Evolutionary conservation across 1,284 basidiomycete species (phyloP), one percentile per base, ranked within the genome.

Genomic region (Ustilago nuda): DNA sequence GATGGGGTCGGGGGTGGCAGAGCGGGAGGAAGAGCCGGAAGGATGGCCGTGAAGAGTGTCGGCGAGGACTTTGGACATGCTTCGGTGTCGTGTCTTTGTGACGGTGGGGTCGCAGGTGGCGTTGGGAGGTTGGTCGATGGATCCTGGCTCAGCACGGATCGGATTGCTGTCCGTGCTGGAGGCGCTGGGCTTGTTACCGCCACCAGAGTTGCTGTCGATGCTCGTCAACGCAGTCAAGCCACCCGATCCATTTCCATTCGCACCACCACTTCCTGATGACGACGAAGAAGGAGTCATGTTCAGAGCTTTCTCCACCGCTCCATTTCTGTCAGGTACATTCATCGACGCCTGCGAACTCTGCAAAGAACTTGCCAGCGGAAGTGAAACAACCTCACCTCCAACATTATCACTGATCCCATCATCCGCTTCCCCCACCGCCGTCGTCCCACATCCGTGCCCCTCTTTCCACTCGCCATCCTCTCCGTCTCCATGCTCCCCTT

Each of bases 11-110:
- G 45, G 3, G 46, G 60, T 37, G 41, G 15, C 35, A 33, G 52
- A 39, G 8, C 23, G 33, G 7, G 43, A 19, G n/a, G 33, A 55
- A 23, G 43, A 39, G 33, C 67, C 57, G 27, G 33, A 33, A 0
- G 68, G 64, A 8, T 64, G 61, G 32, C 68, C 61, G 36, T 66
- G 63, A 8, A 66, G 58, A 8, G 72, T 63, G 36, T 66, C 63
- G 57, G 48, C 54, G 30, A 68, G 51, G 7, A 71, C 59, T 59
- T 66, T 63, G 15, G 71, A 69, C 63, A 68, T 59, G 61, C 56
- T 59, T 8, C 71, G 66, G 53, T 69, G 66, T 11, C 61, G 62
- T 0, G 55, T 6, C 15, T 56, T 60, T 12, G 30, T 27, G 23
- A 23, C 17, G 45, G 9, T 7, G 17, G 30, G 11, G 15, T 41